Evolutionary conservation across 139 green algal species (phyloP), one percentile per base, ranked within the genome.

Genomic region (Edaphochlamys debaryana): DNA sequence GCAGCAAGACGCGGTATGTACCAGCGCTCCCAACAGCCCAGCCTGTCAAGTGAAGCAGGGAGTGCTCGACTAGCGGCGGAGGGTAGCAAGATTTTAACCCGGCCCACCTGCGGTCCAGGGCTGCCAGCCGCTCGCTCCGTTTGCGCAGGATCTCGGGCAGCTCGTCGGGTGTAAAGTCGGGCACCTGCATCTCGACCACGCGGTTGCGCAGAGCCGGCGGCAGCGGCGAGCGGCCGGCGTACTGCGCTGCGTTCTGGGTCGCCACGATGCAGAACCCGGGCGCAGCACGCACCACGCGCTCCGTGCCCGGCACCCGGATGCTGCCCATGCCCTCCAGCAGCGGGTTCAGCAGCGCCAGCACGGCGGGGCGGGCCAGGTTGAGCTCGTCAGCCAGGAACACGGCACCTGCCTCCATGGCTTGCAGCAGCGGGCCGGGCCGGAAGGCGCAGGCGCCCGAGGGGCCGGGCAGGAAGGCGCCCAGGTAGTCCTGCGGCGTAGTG

Each of bases 361-460:
- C 81, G 37, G 40, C 67, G 13, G 79, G 60, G 52, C 67, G 72
- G 6, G 86, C 86, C 29, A 90, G 86, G 69, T 90, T 90, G 36
- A 90, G 67, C 81, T 90, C 86, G 64, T 90, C 86, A 8, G 82
- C 62, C 75, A 90, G 67, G 45, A 90, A 77, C 86, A 81, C 88
- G 45, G 79, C n/a, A 42, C 86, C 86, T 0, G n/a, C 5, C 52
- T 64, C n/a, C 42, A 88, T 69, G 15, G 82, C 85, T 5, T 84
- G 37, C 67, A 91, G 42, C 30, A 91, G 64, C 22, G 79, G 70
- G 4, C 87, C 82, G 48, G 85, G 72, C 1, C 72, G 69, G 48
- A 79, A 90, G 15, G 25, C 41, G 62, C 84, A 90, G 30, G 38
- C 83, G 54, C 67, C 74, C 20, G 62, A 30, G 11, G 74, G 76